Evolutionary conservation across 805 yeast species (phyloP), one percentile per base, ranked within the genome.

Genomic region (Lachancea cidri): DNA sequence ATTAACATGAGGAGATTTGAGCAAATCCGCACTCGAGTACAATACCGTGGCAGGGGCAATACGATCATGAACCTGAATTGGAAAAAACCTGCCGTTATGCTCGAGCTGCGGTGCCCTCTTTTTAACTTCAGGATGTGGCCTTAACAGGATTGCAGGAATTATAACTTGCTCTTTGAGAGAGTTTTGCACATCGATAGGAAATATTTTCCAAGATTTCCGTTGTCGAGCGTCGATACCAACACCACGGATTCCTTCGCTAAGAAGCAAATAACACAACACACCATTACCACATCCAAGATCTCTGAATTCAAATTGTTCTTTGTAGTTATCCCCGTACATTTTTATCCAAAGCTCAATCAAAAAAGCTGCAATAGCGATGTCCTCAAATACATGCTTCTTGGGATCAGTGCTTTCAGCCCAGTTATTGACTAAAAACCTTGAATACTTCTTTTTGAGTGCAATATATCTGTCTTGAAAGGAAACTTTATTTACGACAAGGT

Each of bases 351-450:
- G 71, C 64, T 86, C 95, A 19, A 91, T 85, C 46, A 91, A 68
- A 52, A 91, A 91, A 0, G 97, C 95, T 1, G 97, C 97, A 51
- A 91, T 89, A 3, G 96, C 94, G 39, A 91, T 76, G 60, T 91
- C 98, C 67, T 91, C 98, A 66, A 89, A 91, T 0, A 91, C 97
- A 65, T 91, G 98, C 60, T 91, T 91, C 52, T 82, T 76, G 2
- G 97, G 97, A 62, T 91, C 97, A 2, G 98, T 91, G 22, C 82
- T 79, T 63, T 91, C 98, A n/a, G 73, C 79, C 98, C 98, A 91
- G 48, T 73, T 74, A 31, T 81, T 85, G 9, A 88, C 88, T 36
- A 91, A 65, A 14, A 66, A 62, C 19, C 81, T 76, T 0, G 95
- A 86, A 59, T 89, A 84, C 60, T 81, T 84, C 60, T 83, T 85